A percentile compares a stretch with the other conserved stretches of the same genome.
These are phyloP conservation scores for Phytophthora fragariaefolia DNA, from an alignment of 352 stramenopile species.

Conservation along the genomic window DNA sequence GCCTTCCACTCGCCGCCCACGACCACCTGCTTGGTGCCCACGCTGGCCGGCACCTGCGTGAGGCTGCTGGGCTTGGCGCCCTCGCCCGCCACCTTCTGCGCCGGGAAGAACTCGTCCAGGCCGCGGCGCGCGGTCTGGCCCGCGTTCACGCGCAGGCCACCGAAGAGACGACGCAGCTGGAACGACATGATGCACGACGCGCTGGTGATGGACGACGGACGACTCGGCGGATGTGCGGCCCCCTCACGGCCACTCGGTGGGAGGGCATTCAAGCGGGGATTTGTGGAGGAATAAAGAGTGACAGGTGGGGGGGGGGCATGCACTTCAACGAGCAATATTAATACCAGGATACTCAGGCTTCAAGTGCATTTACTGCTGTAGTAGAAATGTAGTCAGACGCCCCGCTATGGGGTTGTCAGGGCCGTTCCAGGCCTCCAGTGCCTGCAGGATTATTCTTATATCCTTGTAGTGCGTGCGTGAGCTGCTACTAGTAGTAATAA, in stretches of 20 bases:
- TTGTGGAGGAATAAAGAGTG: too few relatives aligned
- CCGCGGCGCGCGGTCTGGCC: conserved; percentile 51
- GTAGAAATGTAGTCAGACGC: too few relatives aligned
- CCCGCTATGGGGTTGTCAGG: too few relatives aligned
- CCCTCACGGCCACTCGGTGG: neutral
- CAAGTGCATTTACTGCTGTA: too few relatives aligned
- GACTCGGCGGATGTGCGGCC: conserved; percentile 9
- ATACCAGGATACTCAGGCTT: too few relatives aligned
- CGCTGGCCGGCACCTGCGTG: conserved; percentile 66
- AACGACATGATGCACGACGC: conserved; percentile 48
- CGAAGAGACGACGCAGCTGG: conserved; percentile 75
- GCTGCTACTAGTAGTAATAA: too few relatives aligned
- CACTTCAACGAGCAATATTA: too few relatives aligned
- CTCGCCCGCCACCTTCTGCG: conserved; percentile 57
- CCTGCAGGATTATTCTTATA: too few relatives aligned
- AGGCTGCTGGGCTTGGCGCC: conserved; percentile 57
- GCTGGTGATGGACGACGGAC: too few relatives aligned
- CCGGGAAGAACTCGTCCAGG: conserved; percentile 80
- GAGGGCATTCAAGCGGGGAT: neutral
- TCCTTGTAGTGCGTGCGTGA: too few relatives aligned
- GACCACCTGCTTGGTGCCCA: conserved; percentile 62
- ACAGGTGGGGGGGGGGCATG: neutral
- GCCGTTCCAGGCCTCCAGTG: too few relatives aligned
- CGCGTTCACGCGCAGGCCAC: conserved; percentile 54
- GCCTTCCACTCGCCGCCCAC: conserved; percentile 95